Evolutionary conservation across 1,284 basidiomycete genomes (phyloP).

Genomic region (Agroathelia rolfsii): DNA sequence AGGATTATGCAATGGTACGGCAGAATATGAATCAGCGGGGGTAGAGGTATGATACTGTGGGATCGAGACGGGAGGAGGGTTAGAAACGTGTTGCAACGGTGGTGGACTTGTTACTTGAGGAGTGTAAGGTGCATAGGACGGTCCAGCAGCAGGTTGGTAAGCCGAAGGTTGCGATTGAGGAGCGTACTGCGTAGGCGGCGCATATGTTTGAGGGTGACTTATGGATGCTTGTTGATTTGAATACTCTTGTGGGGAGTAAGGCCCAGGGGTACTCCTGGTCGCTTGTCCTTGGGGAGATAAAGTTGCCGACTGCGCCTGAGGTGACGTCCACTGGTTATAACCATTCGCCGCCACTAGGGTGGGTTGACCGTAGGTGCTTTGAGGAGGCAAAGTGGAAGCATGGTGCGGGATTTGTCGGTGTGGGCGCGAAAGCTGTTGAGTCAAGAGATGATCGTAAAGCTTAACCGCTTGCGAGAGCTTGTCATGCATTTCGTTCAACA

Average conservation of each 20-base stretch:
- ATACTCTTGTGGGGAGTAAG: no score
- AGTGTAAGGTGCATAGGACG: conserved; percentile 14
- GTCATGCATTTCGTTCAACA: conserved; percentile 87
- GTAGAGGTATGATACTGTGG: conserved; percentile 9
- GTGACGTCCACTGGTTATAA: conserved; percentile 21
- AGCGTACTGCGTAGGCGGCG: no score
- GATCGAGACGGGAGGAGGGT: conserved; percentile 10
- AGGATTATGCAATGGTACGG: conserved; percentile 12
- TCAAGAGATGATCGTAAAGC: conserved; percentile 81
- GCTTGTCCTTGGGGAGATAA: no score
- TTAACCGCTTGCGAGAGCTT: conserved; percentile 88
- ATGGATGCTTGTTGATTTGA: no score
- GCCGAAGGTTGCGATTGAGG: conserved; percentile 14
- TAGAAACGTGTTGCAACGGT: no score
- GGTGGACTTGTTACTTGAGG: conserved; percentile 8
- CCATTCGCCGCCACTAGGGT: conserved; percentile 17
- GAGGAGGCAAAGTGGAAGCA: conserved; percentile 21
- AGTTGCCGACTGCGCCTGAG: conserved; percentile 13
- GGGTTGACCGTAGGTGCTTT: conserved; percentile 11
- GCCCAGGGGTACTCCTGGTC: no score
- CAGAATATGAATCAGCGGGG: conserved; percentile 12
- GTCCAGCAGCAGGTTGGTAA: conserved; percentile 11
- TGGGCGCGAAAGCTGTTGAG: conserved; percentile 71
- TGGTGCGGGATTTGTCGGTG: conserved; percentile 41
- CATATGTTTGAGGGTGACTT: no score